phyloP scores from a whole-genome alignment of 441 rosid species.

The Daphne laureola region DNA sequence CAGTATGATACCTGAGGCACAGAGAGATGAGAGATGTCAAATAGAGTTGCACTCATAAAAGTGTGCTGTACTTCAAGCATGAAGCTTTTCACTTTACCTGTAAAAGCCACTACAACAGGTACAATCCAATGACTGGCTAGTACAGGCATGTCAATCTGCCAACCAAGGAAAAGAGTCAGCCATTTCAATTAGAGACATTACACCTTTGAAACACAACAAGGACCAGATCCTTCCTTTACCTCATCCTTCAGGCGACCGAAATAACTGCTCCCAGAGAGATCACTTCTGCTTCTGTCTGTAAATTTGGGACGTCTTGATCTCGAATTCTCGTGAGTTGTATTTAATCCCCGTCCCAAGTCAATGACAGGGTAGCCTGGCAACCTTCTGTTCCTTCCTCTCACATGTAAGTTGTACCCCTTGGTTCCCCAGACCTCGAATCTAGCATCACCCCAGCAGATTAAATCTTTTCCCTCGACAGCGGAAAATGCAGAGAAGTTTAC shows the following conservation, averaged over 20 bases:
- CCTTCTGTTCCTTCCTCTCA: conserved; percentile 65
- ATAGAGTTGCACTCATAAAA: conserved; percentile 7
- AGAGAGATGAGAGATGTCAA: conserved; percentile 12
- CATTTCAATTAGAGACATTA: not conserved
- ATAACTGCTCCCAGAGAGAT: conserved; percentile 42
- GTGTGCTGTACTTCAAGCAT: conserved; percentile 1
- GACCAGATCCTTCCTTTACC: conserved; percentile 34
- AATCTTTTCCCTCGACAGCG: conserved; percentile 70
- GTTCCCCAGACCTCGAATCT: conserved; percentile 97
- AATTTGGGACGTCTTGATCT: conserved; percentile 31
- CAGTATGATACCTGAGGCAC: conserved; percentile 43
- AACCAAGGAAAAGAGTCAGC: conserved; percentile 8
- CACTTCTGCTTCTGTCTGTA: conserved; percentile 23
- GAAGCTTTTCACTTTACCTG: conserved; percentile 37
- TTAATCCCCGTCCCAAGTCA: conserved; percentile 52
- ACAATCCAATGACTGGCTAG: conserved; percentile 74
- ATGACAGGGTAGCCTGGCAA: conserved; percentile 62
- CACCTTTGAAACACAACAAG: not conserved
- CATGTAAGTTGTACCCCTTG: conserved; percentile 71
- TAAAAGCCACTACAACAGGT: conserved; percentile 54
- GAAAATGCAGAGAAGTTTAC: conserved; percentile 83
- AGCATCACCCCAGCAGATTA: conserved; percentile 68
- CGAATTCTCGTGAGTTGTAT: conserved; percentile 33
- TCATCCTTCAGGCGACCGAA: conserved; percentile 62
- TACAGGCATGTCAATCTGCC: conserved; percentile 74